Evolutionary conservation across 257 asterid species (phyloP).

Genomic region (Perilla frutescens): DNA sequence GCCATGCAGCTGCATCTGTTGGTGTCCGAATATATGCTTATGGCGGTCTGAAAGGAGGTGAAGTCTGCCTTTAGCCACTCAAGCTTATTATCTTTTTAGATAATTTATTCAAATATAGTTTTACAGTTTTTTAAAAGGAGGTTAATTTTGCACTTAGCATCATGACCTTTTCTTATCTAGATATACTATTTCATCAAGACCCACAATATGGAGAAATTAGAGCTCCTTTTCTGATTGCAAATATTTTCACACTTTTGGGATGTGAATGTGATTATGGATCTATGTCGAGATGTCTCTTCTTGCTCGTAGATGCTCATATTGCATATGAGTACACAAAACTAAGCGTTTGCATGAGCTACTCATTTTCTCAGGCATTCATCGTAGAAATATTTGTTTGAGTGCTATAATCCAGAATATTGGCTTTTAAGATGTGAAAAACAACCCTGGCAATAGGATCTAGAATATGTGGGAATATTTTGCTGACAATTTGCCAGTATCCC

Average conservation of each 20-base stretch:
- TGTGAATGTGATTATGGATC: conserved; percentile 22
- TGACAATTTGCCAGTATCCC: neutral
- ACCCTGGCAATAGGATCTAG: neutral
- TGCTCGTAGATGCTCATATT: conserved; percentile 6
- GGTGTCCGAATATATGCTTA: conserved; percentile 81
- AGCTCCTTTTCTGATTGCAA: conserved; percentile 1
- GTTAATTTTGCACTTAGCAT: conserved; percentile 42
- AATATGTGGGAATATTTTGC: conserved; percentile 7
- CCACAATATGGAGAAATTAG: conserved; percentile 15
- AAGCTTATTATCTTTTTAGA: conserved; percentile 26
- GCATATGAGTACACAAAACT: conserved; percentile 14
- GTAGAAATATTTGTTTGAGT: neutral
- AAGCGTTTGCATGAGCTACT: neutral
- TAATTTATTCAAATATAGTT: conserved; percentile 2
- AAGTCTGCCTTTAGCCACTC: conserved; percentile 26
- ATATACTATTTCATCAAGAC: conserved; percentile 20
- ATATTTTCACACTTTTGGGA: conserved; percentile 20
- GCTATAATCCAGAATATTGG: neutral
- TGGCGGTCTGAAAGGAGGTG: conserved; percentile 98
- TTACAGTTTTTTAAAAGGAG: conserved; percentile 76
- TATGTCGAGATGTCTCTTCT: conserved; percentile 16
- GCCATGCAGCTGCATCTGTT: conserved; percentile 99
- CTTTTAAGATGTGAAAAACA: neutral
- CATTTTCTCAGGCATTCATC: neutral
- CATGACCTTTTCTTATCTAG: conserved; percentile 21